Evolutionary conservation across 768 basidiomycete genomes (phyloP).

Genomic region (Amanita thiersii): DNA sequence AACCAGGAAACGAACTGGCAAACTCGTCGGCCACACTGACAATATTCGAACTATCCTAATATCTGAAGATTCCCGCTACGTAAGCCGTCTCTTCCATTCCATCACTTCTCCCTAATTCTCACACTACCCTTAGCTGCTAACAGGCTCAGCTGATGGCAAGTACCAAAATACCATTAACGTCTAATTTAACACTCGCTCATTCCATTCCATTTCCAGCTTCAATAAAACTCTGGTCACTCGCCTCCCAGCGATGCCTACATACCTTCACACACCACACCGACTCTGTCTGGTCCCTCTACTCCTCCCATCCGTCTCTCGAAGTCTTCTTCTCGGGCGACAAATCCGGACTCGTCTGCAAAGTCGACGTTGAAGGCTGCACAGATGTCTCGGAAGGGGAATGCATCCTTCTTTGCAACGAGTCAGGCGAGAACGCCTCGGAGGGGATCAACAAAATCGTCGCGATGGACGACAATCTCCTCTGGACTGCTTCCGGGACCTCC

Average conservation of each 20-base stretch:
- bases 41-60: conserved; percentile 88
- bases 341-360: conserved; percentile 80
- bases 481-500: conserved; percentile 85
- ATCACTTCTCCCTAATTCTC: conserved; percentile 3
- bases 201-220: conserved; percentile 36
- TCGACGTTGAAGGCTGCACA: conserved; percentile 79
- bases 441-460: conserved; percentile 69
- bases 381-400: conserved; percentile 90
- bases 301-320: conserved; percentile 76
- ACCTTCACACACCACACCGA: conserved; percentile 95
- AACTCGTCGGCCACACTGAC: conserved; percentile 95
- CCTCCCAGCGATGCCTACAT: conserved; percentile 84
- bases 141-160: conserved; percentile 72
- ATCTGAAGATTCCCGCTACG: conserved; percentile 86
- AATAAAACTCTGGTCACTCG: conserved; percentile 91
- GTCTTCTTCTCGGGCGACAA: conserved; percentile 94
- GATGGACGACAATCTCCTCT: conserved; percentile 74
- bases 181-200: background rate
- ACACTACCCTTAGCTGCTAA: conserved; percentile 48
- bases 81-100: conserved; percentile 30
- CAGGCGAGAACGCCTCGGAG: conserved; percentile 17
- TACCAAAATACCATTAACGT: conserved; percentile 5
- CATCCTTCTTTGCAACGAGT: conserved; percentile 68
- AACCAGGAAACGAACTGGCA: conserved; percentile 69
- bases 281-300: conserved; percentile 90